A percentile compares a stretch with the other conserved stretches of the same genome.
These are phyloP conservation scores for Geotrichum carabidarum DNA, from an alignment of 1,139 yeast genomes.

Conservation along the genomic window DNA sequence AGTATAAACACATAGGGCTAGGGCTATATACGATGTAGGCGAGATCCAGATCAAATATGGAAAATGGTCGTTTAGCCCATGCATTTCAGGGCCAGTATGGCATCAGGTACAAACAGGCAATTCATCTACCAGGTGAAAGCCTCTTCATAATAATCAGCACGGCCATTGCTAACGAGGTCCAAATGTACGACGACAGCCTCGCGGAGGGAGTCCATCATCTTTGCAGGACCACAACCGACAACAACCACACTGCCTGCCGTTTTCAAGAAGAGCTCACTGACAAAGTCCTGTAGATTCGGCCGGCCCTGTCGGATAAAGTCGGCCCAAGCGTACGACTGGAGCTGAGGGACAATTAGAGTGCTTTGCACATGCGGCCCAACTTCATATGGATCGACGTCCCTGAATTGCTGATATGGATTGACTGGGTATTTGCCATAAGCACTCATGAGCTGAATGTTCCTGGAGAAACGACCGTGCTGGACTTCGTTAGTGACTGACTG, in stretches of 20 bases:
- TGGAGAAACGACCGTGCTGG: background rate
- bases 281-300: conserved; percentile 28
- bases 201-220: conserved; percentile 37
- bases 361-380: background rate
- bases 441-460: too few species aligned
- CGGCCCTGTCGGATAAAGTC: conserved; percentile 19
- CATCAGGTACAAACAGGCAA: background rate
- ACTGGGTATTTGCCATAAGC: background rate
- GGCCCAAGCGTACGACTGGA: conserved; percentile 9
- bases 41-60: background rate
- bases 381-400: too few species aligned
- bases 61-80: background rate
- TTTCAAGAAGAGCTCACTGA: conserved; percentile 27
- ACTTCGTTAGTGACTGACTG: conserved; percentile 1
- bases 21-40: background rate
- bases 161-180: conserved; percentile 32
- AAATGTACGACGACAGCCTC: conserved; percentile 29
- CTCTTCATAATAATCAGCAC: conserved; percentile 39
- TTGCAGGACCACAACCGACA: conserved; percentile 39
- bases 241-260: conserved; percentile 36
- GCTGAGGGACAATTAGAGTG: conserved; percentile 8
- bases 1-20: background rate
- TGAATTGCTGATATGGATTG: background rate
- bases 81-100: background rate
- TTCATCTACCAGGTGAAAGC: conserved; percentile 37